phyloP scores from a whole-genome alignment of 306 rosid species.

The Astragalus glycyphyllos region DNA sequence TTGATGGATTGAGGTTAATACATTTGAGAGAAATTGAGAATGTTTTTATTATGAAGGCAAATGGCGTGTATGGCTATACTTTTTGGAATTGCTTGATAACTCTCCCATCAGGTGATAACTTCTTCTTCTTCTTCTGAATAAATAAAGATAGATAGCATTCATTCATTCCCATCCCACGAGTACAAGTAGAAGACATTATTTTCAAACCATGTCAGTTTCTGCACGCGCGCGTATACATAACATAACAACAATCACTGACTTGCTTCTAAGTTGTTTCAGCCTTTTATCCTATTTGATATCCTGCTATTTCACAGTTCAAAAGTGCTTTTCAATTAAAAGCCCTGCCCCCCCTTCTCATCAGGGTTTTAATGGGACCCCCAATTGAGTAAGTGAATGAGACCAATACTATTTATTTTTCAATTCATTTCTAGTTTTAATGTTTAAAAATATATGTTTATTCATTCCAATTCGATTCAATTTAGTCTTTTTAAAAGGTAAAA shows the following conservation, averaged over 20 bases:
- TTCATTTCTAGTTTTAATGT: too few species aligned
- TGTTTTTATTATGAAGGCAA: neutral
- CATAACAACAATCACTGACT: neutral
- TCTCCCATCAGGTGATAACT: slow-evolving; percentile 56
- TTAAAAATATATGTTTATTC: too few species aligned
- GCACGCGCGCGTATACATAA: slow-evolving; percentile 16
- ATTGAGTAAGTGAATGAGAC: neutral
- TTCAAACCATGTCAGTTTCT: slow-evolving; percentile 1
- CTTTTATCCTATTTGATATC: slow-evolving; percentile 46
- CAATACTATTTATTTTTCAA: too few species aligned
- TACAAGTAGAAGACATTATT: neutral
- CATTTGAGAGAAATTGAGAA: neutral
- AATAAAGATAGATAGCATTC: slow-evolving; percentile 36
- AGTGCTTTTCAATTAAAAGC: slow-evolving; percentile 33
- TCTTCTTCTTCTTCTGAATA: slow-evolving; percentile 36
- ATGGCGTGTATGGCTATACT: slow-evolving; percentile 23
- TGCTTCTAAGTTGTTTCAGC: neutral
- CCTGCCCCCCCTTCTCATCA: slow-evolving; percentile 15
- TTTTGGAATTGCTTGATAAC: slow-evolving; percentile 49
- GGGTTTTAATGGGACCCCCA: slow-evolving; percentile 13
- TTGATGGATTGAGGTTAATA: too few species aligned
- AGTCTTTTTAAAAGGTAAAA: too few species aligned
- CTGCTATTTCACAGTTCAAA: slow-evolving; percentile 43
- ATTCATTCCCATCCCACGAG: neutral
- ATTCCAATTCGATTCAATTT: too few species aligned